phyloP scores from a whole-genome alignment of 73 alveolate genomes.

The Tetrahymena malaccensis region DNA sequence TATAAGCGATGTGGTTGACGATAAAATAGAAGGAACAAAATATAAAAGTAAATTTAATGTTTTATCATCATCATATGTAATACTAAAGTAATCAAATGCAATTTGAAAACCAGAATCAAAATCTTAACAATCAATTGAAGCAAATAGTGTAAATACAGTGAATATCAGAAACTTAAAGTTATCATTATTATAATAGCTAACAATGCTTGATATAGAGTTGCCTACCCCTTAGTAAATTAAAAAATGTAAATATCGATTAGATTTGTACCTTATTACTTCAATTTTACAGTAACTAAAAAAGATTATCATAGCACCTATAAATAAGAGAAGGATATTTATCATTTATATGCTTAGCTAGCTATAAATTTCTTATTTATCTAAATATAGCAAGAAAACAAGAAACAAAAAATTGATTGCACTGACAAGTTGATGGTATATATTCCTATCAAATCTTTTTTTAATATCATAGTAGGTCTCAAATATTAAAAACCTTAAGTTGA shows the following conservation, averaged over 20 bases:
- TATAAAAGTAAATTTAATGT: neutral
- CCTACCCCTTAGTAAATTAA: neutral
- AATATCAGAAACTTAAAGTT: neutral
- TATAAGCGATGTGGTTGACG: neutral
- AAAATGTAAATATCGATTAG: too few species aligned
- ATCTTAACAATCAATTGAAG: neutral
- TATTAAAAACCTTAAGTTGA: neutral
- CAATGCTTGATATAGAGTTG: neutral
- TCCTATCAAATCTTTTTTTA: neutral
- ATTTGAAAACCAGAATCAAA: neutral
- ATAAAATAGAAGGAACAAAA: neutral
- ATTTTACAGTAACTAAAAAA: too few species aligned
- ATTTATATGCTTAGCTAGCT: neutral
- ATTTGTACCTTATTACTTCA: too few species aligned
- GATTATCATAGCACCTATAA: neutral
- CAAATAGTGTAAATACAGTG: neutral
- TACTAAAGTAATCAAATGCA: neutral
- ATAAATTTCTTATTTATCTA: too few species aligned
- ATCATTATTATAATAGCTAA: neutral
- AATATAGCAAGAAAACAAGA: neutral
- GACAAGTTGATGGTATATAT: neutral
- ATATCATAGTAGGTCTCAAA: neutral
- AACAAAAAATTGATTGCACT: neutral
- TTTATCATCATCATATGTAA: neutral
- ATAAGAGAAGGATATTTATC: too few species aligned